A percentile compares a stretch with the other conserved stretches of the same genome.
Conservation (phyloP, 1,284 basidiomycete species). For the Rhodotorula sp. region DNA sequence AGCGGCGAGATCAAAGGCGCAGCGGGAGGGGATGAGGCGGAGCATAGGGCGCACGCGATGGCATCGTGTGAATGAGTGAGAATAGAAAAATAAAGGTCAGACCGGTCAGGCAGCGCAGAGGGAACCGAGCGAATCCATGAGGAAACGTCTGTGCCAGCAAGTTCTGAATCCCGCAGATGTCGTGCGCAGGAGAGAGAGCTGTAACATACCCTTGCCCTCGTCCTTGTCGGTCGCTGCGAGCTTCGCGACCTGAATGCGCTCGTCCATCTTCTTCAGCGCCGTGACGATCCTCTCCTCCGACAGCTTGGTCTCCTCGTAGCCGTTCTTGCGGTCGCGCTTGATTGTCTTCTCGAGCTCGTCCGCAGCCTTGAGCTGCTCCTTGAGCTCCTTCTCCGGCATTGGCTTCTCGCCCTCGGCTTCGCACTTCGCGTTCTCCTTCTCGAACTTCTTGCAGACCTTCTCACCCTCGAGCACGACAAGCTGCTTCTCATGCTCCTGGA, state of each 20-base stretch:
- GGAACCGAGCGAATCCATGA: not conserved
- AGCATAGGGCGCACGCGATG: not conserved
- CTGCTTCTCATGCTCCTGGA: slow-evolving; percentile 75
- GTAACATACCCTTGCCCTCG: slow-evolving; percentile 64
- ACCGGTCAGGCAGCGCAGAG: not conserved
- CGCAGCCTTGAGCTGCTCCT: slow-evolving; percentile 64
- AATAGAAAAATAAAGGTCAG: not conserved
- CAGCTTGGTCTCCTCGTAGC: slow-evolving; percentile 51
- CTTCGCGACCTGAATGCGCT: slow-evolving; percentile 77
- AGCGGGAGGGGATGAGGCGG: not conserved
- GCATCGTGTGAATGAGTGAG: not conserved
- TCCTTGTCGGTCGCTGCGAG: slow-evolving; percentile 83
- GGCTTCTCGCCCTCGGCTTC: slow-evolving; percentile 55
- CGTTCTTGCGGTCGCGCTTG: slow-evolving; percentile 75
- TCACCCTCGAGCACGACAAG: slow-evolving; percentile 57
- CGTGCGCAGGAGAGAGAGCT: too few relatives aligned
- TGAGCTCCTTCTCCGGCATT: slow-evolving; percentile 45
- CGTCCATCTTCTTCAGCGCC: slow-evolving; percentile 69
- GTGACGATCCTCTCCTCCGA: slow-evolving; percentile 48
- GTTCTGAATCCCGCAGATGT: too few relatives aligned
- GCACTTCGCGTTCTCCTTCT: slow-evolving; percentile 70
- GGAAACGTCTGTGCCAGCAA: not conserved
- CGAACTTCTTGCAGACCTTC: slow-evolving; percentile 66
- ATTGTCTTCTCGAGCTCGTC: slow-evolving; percentile 74
- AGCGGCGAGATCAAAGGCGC: not conserved